Evolutionary conservation across 257 asterid species (phyloP).

Genomic region (Solanum sitiens): DNA sequence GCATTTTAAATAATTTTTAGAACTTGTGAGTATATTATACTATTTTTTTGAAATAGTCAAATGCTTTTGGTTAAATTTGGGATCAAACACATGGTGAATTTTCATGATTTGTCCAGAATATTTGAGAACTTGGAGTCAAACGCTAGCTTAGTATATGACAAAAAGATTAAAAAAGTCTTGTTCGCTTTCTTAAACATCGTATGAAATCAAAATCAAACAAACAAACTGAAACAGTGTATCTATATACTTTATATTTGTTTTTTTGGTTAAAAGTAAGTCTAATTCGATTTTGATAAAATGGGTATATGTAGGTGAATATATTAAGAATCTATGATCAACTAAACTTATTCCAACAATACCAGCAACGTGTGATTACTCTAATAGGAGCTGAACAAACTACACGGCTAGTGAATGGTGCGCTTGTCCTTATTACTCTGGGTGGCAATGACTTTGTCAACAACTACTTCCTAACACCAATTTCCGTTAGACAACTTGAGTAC

Average conservation of each 20-base stretch:
- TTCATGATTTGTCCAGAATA: too few relatives aligned
- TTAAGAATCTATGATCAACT: slow-evolving; percentile 39
- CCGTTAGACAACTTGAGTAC: slow-evolving; percentile 35
- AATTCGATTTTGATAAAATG: not conserved
- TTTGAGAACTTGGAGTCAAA: too few relatives aligned
- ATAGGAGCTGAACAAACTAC: slow-evolving; percentile 35
- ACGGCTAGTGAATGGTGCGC: slow-evolving; percentile 38
- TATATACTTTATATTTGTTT: not conserved
- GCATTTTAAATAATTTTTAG: too few relatives aligned
- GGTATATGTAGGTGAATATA: slow-evolving; percentile 28
- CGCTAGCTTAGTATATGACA: too few relatives aligned
- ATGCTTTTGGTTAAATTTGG: too few relatives aligned
- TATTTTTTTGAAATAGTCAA: too few relatives aligned
- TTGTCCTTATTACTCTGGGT: slow-evolving; percentile 61
- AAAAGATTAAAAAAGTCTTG: not conserved
- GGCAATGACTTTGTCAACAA: slow-evolving; percentile 83
- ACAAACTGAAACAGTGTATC: too few relatives aligned
- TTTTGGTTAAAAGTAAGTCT: not conserved
- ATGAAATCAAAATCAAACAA: not conserved
- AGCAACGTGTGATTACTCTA: slow-evolving; percentile 27
- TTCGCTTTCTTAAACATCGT: too few relatives aligned
- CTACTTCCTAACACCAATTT: slow-evolving; percentile 49
- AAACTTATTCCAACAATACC: slow-evolving; percentile 29
- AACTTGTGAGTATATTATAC: too few relatives aligned
- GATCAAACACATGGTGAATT: too few relatives aligned